Percentiles rank a stretch among this genome's conserved stretches.
Conservation (phyloP, 495 filamentous ascomycete genomes). For the Penicillium bovifimosum region DNA sequence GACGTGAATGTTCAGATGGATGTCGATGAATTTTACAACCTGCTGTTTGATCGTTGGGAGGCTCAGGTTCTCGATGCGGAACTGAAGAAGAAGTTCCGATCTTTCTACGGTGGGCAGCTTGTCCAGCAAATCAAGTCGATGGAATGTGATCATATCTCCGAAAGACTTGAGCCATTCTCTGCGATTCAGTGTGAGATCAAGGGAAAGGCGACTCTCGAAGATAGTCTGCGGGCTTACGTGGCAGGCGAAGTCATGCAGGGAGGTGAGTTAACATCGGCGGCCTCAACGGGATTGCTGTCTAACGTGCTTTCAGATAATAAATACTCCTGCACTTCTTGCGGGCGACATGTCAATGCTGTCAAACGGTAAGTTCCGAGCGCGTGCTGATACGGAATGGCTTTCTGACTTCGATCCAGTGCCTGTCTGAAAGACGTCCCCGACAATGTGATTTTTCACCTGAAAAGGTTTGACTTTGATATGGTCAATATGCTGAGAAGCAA, state of each 20-base stretch:
- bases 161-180: slow-evolving; percentile 83
- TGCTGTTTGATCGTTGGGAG: slow-evolving; percentile 89
- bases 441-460: slow-evolving; percentile 92
- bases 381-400: background rate
- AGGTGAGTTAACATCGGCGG: slow-evolving; percentile 41
- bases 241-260: slow-evolving; percentile 97
- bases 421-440: slow-evolving; percentile 92
- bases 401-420: slow-evolving; percentile 44
- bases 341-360: slow-evolving; percentile 86
- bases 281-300: slow-evolving; percentile 2
- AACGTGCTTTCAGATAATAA: slow-evolving; percentile 67
- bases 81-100: slow-evolving; percentile 69
- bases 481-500: slow-evolving; percentile 79
- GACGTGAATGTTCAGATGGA: slow-evolving; percentile 93
- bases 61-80: slow-evolving; percentile 63
- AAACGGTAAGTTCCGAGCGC: slow-evolving; percentile 54
- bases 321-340: slow-evolving; percentile 92
- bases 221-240: slow-evolving; percentile 90
- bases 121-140: slow-evolving; percentile 94
- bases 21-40: slow-evolving; percentile 95
- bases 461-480: slow-evolving; percentile 94
- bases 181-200: slow-evolving; percentile 97
- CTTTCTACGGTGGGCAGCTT: slow-evolving; percentile 85
- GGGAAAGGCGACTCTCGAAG: slow-evolving; percentile 75
- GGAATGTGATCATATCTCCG: slow-evolving; percentile 91